phyloP scores from a whole-genome alignment of 805 yeast species.

The Metschnikowia dekortorum region DNA sequence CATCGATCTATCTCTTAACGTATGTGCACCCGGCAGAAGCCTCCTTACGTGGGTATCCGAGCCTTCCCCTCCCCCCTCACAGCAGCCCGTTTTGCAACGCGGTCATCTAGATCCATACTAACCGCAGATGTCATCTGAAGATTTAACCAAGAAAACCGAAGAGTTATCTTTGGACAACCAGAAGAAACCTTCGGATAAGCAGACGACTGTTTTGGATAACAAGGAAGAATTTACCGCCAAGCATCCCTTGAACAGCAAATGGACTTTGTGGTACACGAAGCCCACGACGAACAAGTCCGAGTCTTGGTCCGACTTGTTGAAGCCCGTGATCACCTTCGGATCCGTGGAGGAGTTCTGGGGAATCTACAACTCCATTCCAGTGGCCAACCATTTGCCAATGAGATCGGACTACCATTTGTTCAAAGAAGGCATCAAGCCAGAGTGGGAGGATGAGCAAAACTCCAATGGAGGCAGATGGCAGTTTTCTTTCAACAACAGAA shows the following conservation, averaged over 20 bases:
- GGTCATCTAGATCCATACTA: slow-evolving; percentile 6
- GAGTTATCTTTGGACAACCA: slow-evolving; percentile 37
- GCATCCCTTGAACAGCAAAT: slow-evolving; percentile 85
- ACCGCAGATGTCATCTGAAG: slow-evolving; percentile 37
- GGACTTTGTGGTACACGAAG: slow-evolving; percentile 98
- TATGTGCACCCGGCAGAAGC: slow-evolving; percentile 4
- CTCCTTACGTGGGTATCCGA: too few relatives aligned
- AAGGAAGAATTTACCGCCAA: slow-evolving; percentile 65
- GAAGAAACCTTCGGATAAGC: slow-evolving; percentile 42
- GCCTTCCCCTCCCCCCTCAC: too few relatives aligned
- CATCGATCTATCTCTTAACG: slow-evolving; percentile 10
- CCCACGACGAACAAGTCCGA: slow-evolving; percentile 77
- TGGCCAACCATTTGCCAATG: slow-evolving; percentile 83
- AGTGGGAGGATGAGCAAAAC: slow-evolving; percentile 94
- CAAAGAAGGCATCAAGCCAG: slow-evolving; percentile 91
- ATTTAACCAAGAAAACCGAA: slow-evolving; percentile 42
- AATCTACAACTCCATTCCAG: slow-evolving; percentile 87
- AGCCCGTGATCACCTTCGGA: slow-evolving; percentile 85
- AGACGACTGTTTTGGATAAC: slow-evolving; percentile 52
- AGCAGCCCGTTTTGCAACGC: too few relatives aligned
- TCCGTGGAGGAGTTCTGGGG: slow-evolving; percentile 99
- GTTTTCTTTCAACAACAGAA: slow-evolving; percentile 62
- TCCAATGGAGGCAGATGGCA: slow-evolving; percentile 92
- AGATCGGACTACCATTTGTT: slow-evolving; percentile 94
- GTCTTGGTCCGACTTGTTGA: slow-evolving; percentile 88